These are phyloP conservation scores for Craterostigma plantagineum DNA, from an alignment of 257 asterid species.

Conservation along the genomic window DNA sequence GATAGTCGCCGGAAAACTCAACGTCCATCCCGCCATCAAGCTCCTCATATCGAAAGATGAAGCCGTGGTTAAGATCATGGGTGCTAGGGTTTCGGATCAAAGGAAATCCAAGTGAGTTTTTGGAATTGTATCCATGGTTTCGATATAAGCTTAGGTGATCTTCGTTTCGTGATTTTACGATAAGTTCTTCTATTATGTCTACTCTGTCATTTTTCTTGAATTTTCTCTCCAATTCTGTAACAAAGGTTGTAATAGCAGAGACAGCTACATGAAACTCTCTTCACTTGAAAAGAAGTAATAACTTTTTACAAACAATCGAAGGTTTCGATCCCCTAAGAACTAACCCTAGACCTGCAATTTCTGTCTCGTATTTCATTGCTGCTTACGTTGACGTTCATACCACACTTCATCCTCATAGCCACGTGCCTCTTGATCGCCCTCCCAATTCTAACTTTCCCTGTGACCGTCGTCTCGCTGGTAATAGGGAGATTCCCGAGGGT, in stretches of 20 bases:
- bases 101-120: constrained; percentile 8
- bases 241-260: no score
- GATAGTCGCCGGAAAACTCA: constrained; percentile 56
- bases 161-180: no score
- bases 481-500: constrained; percentile 10
- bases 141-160: no score
- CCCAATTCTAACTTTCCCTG: constrained; percentile 30
- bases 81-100: constrained; percentile 9
- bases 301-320: no score
- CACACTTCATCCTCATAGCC: constrained; percentile 24
- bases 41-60: constrained; percentile 13
- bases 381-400: constrained; percentile 17
- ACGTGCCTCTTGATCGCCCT: constrained; percentile 15
- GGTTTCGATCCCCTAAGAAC: no score
- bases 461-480: constrained; percentile 15
- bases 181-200: no score
- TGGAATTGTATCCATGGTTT: no score
- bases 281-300: no score
- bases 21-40: constrained; percentile 77
- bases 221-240: no score
- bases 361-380: constrained; percentile 13
- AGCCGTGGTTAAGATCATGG: constrained; percentile 7
- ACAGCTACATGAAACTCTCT: no score
- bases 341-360: constrained; percentile 15
- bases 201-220: no score